Conservation (phyloP, 345 rosid genomes). For the Iberis pinnata region DNA sequence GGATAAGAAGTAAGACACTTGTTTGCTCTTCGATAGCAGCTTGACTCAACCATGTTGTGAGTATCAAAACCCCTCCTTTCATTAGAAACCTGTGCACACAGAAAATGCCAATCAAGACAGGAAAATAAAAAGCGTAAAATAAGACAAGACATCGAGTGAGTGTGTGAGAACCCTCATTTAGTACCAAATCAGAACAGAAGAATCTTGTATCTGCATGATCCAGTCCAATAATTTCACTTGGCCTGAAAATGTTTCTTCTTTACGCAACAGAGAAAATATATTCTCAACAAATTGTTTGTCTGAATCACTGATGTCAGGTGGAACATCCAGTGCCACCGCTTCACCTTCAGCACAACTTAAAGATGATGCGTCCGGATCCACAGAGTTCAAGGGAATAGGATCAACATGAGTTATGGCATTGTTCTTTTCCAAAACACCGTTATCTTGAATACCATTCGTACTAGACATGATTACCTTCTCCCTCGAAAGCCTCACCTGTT, state of each 20-base stretch:
- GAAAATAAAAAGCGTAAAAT: conserved; percentile 3
- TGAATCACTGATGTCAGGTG: conserved; percentile 49
- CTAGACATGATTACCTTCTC: conserved; percentile 52
- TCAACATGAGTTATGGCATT: conserved; percentile 12
- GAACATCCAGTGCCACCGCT: conserved; percentile 46
- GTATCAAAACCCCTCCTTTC: conserved; percentile 85
- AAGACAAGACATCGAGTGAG: neutral
- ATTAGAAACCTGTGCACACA: conserved; percentile 62
- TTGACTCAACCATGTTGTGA: conserved; percentile 91
- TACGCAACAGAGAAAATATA: conserved; percentile 54
- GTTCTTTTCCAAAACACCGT: conserved; percentile 26
- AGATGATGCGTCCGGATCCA: conserved; percentile 34
- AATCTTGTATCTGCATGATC: conserved; percentile 80
- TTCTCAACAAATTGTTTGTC: conserved; percentile 70
- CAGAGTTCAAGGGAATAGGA: conserved; percentile 30
- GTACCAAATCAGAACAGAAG: conserved; percentile 73
- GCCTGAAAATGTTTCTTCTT: conserved; percentile 89
- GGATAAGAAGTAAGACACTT: conserved; percentile 55
- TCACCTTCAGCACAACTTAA: conserved; percentile 44
- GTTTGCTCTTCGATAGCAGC: conserved; percentile 90
- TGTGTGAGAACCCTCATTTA: conserved; percentile 8
- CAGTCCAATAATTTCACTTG: conserved; percentile 86
- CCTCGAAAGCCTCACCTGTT: conserved; percentile 63
- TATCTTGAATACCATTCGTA: conserved; percentile 26
- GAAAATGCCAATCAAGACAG: conserved; percentile 5